Conservation (phyloP, 176 grass and related monocot genomes). For the Alopecurus myosuroides region DNA sequence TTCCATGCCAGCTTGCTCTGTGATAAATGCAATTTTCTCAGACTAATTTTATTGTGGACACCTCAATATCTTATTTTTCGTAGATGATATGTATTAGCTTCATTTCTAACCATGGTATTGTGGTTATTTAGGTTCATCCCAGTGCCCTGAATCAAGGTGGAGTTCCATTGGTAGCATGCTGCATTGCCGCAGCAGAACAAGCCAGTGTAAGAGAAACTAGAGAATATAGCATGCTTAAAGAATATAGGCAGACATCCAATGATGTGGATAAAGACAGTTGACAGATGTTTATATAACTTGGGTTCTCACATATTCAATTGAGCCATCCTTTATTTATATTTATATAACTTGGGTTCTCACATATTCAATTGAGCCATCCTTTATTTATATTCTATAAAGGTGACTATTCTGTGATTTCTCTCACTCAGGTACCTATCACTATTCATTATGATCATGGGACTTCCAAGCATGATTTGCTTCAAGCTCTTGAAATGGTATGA, state of each 20-base stretch:
- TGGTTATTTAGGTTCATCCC: slow-evolving; percentile 75
- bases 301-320: not conserved
- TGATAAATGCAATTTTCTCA: not conserved
- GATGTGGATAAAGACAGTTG: not conserved
- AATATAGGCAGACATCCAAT: not conserved
- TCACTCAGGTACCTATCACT: slow-evolving; percentile 72
- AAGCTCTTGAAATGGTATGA: slow-evolving; percentile 86
- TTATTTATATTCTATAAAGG: slow-evolving; percentile 18
- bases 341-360: too few species aligned
- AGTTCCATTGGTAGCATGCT: slow-evolving; percentile 69
- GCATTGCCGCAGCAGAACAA: slow-evolving; percentile 79
- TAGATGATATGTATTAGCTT: not conserved
- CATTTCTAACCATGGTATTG: slow-evolving; percentile 1
- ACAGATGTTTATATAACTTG: not conserved
- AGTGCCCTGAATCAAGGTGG: slow-evolving; percentile 90
- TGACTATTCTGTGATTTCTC: slow-evolving; percentile 26
- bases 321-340: too few species aligned
- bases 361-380: not conserved
- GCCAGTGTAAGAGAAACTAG: slow-evolving; percentile 53
- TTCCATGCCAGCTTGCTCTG: not conserved
- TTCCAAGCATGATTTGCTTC: slow-evolving; percentile 72
- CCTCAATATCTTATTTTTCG: not conserved
- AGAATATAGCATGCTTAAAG: not conserved
- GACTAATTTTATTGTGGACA: not conserved
- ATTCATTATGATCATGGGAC: slow-evolving; percentile 91